Evolutionary conservation across 805 yeast species (phyloP), one percentile per base, ranked within the genome.

Genomic region (Metschnikowia kunwiensis): DNA sequence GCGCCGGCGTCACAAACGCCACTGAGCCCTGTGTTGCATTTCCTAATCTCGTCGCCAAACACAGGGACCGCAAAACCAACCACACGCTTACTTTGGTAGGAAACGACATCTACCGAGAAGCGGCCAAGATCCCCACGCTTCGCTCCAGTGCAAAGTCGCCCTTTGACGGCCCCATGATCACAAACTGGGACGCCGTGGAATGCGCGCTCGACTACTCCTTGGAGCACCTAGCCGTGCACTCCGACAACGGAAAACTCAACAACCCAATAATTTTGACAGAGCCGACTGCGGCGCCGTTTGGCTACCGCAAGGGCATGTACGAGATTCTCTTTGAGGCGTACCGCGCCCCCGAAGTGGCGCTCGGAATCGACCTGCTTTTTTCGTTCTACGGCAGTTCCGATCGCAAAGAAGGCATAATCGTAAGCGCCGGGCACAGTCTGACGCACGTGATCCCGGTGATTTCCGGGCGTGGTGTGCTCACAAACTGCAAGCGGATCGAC

Each of bases 171-270:
- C 75, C 86, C 4, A 65, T 87, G 48, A 68, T 93, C 23, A 81
- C 94, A 17, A 94, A 89, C 57, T 94, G 97, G 97, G 97, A 93
- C 39, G 75, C 81, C 40, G 74, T 82, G 2, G 98, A 93, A 56
- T 75, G 72, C 40, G 75, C 91, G 34, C 56, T 93, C 32, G 97
- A 91, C 59, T 93, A 88, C 54, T 69, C 88, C 0, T 82, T 93
- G 55, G 74, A 78, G 42, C 94, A 86, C 57, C 53, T 91, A 31
- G 83, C 91, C 3, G 93, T 87, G 2, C 41, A 60, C 1, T 53
- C 66, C 34, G 35, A 50, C 25, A 59, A 56, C 42, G 75, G 77
- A 1, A 55, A 68, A 2, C 77, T 89, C 4, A 76, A 81, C 30
- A 87, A 85, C 49, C 97, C 97, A 1, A 56, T 93, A 0, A 72